A percentile compares a stretch with the other conserved stretches of the same genome.
Conservation (phyloP, 1,139 yeast genomes). For the Sugiyamaella sp. region DNA sequence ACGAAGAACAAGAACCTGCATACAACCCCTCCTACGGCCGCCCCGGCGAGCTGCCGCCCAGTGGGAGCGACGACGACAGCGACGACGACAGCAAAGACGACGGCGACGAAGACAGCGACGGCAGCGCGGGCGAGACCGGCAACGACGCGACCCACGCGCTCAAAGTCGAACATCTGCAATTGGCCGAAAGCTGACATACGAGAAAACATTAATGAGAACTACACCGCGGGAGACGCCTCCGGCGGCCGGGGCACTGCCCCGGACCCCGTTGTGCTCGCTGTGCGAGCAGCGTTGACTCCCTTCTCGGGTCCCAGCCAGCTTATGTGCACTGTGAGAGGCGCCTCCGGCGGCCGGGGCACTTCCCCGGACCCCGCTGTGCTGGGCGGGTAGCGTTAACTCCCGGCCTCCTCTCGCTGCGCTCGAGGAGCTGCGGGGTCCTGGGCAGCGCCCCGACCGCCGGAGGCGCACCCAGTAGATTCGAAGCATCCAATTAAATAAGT, state of each 20-base stretch:
- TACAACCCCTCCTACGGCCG: slow-evolving; percentile 7
- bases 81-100: slow-evolving; percentile 21
- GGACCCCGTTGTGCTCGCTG: not conserved
- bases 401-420: not conserved
- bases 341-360: not conserved
- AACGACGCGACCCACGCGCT: not conserved
- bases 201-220: slow-evolving; percentile 24
- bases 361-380: not conserved
- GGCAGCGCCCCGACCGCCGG: too few relatives aligned
- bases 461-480: too few relatives aligned
- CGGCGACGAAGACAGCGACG: slow-evolving; percentile 16
- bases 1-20: slow-evolving; percentile 20
- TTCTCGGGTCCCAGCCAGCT: too few relatives aligned
- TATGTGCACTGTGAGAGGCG: not conserved
- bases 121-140: slow-evolving; percentile 10
- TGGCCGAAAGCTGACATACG: not conserved
- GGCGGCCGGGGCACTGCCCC: not conserved
- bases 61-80: slow-evolving; percentile 8
- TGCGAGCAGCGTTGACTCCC: too few relatives aligned
- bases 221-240: slow-evolving; percentile 26
- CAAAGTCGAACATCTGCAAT: not conserved
- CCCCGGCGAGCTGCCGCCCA: slow-evolving; percentile 11
- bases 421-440: too few relatives aligned
- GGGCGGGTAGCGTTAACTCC: too few relatives aligned
- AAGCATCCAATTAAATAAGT: too few relatives aligned